A percentile compares a stretch with the other conserved stretches of the same genome.
Evolutionary conservation across 108 stramenopile species (phyloP).

Genomic region (Fistulifera solaris): DNA sequence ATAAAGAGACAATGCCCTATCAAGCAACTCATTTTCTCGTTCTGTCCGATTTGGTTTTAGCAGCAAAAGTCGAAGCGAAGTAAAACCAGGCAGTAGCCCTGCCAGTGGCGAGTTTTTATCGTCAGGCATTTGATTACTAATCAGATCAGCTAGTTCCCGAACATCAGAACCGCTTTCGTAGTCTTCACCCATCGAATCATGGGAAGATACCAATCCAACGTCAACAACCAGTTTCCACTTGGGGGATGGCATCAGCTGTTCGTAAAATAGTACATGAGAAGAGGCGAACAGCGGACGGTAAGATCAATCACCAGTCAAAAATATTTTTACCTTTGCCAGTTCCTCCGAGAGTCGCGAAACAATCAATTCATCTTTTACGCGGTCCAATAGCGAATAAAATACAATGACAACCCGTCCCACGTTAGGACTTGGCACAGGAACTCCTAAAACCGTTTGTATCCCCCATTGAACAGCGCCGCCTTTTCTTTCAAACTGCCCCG

Average conservation of each 20-base stretch:
- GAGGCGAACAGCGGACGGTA: neutral
- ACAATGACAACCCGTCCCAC: conserved; percentile 76
- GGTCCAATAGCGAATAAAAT: conserved; percentile 68
- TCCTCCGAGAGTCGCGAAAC: conserved; percentile 63
- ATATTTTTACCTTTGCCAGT: conserved; percentile 43
- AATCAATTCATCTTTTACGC: conserved; percentile 62
- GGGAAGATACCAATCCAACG: conserved; percentile 27
- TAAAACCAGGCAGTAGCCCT: conserved; percentile 44
- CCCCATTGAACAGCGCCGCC: conserved; percentile 81
- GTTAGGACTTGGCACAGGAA: conserved; percentile 72
- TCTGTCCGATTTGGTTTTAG: conserved; percentile 30
- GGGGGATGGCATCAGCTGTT: conserved; percentile 63
- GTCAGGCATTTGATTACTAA: conserved; percentile 33
- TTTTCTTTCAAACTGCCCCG: conserved; percentile 70
- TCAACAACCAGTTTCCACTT: conserved; percentile 87
- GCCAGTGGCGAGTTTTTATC: conserved; percentile 37
- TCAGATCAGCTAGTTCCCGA: neutral
- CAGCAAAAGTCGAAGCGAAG: conserved; percentile 48
- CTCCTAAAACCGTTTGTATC: conserved; percentile 70
- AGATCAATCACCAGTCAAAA: neutral
- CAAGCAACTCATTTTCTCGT: conserved; percentile 41
- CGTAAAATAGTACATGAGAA: conserved; percentile 1
- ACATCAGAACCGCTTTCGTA: neutral
- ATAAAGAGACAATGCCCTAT: conserved; percentile 39
- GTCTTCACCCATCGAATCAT: neutral